Base-by-base conservation (phyloP, 2,329 filamentous ascomycete species). In the Dendryphion nanum region DNA sequence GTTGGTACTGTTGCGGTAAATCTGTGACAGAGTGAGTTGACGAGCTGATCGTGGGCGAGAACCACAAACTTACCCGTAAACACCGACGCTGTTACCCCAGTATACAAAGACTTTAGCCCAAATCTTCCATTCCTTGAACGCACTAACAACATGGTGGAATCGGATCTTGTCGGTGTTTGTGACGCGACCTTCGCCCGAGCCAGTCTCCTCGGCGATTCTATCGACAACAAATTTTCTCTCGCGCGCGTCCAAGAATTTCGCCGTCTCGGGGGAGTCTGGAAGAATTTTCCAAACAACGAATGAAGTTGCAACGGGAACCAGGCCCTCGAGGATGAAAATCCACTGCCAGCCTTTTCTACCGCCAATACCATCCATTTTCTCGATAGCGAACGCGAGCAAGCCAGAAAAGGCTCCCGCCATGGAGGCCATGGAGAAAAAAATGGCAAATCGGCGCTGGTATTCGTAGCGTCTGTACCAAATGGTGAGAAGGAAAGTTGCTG, bases 341-440 rank as follows among this genome's bases (percentile, higher is more conserved):
- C 23, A 26, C 23, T 26, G 23, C 23, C 23, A 26, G n/a, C 23
- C 23, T 26, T 8, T 8, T 26, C 23, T 8, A 8, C 23, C 23
- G n/a, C 23, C 23, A n/a, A 26, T n/a, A 2, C 82, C 81, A 45
- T 82, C 69, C 79, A 87, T 84, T 33, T 79, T 73, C 29, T 76
- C 74, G 47, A 87, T 86, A 2, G 76, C 83, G 3, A 82, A 82
- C 1, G 83, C 83, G 4, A 87, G 71, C 2, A 86, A 73, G 4
- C 83, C 83, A 51, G 83, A 83, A 45, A 87, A 87, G 0, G 82
- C 86, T 2, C 86, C 86, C 1, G 85, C 82, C 1, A 90, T 66
- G 1, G 86, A 85, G 1, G 86, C 86, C 0, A 85, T 83, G 0
- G 83, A 86, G 69, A 90, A 90, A 70, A 90, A 89, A 39, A 87